These are phyloP conservation scores for Cystobasidium ongulense DNA, from an alignment of 768 basidiomycete genomes.

Conservation along the genomic window DNA sequence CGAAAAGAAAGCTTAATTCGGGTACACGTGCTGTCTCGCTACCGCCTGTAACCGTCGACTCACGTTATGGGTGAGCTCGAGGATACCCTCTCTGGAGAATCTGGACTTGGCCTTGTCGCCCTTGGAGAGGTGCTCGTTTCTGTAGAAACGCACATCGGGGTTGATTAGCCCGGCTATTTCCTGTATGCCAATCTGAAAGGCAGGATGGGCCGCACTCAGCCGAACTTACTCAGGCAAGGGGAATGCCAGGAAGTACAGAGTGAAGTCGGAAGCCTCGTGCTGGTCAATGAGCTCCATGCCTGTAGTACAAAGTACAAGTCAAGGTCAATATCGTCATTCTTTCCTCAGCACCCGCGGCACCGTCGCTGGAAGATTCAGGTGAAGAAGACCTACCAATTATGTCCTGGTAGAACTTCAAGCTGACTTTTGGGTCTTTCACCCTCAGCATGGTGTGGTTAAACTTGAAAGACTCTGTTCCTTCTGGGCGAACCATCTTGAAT, in stretches of 20 bases:
- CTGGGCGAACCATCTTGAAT: slow-evolving; percentile 20
- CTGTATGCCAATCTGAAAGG: slow-evolving; percentile 23
- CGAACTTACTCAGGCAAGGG: slow-evolving; percentile 50
- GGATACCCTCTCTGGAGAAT: slow-evolving; percentile 43
- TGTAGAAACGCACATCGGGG: background rate
- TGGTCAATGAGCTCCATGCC: slow-evolving; percentile 59
- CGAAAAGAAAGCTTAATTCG: slow-evolving; percentile 51
- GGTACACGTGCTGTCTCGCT: slow-evolving; percentile 55
- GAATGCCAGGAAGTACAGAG: slow-evolving; percentile 79
- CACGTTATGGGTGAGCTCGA: slow-evolving; percentile 44
- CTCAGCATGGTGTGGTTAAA: slow-evolving; percentile 56
- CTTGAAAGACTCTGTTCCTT: slow-evolving; percentile 27
- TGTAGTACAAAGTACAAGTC: background rate
- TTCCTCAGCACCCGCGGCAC: background rate
- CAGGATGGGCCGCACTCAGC: background rate
- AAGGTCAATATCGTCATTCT: background rate
- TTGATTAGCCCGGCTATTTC: background rate
- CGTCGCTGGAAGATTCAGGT: too few species aligned
- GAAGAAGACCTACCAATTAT: slow-evolving; percentile 48
- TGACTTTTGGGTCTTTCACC: slow-evolving; percentile 74
- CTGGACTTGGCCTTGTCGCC: slow-evolving; percentile 42
- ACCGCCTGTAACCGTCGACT: slow-evolving; percentile 40
- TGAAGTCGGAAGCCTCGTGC: slow-evolving; percentile 51
- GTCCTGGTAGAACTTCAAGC: slow-evolving; percentile 70
- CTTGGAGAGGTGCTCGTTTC: slow-evolving; percentile 34